Base-by-base conservation (phyloP, 176 grass and related monocot species). In the Poa pratensis region DNA sequence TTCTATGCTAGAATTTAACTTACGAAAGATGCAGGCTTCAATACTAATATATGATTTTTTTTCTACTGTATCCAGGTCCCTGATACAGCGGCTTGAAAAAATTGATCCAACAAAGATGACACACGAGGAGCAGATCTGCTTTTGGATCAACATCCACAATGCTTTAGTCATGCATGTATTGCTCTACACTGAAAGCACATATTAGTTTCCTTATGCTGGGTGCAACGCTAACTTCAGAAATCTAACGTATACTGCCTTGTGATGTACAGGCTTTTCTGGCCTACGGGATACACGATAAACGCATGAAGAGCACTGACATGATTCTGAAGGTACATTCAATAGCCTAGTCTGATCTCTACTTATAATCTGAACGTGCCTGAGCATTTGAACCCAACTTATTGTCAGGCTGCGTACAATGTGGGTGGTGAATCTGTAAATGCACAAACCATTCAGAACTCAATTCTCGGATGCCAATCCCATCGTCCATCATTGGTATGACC, bases 81-180 rank as follows among this genome's bases (percentile, higher is more conserved):
- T 96, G 78, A 88, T 96, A 85, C 89, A 83, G 35, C 87, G 87
- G 12, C 84, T 96, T 0, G 89, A 96, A 79, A 96, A 88, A 88
- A 45, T 96, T 51, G 87, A 96, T 67, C 94, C 94, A 39, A 74
- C 82, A 71, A 91, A 90, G 81, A 91, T 96, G 94, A 88, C 89
- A 73, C 83, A 90, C 26, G 89, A 96, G 57, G 94, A 96, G 59
- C 87, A 91, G 68, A 86, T 96, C 18, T 88, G 88, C 42, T 96
- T 96, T 84, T 96, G 94, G 94, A 96, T 96, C 73, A 96, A 96
- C 58, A 87, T 96, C 76, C 94, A 96, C 62, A 96, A 96, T 76
- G 91, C 91, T 65, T 75, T 96, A 76, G 80, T 96, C 22, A 96
- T 96, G 94, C 94, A 96, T 90, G 94, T 93, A 93, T n/a, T 82